phyloP scores from a whole-genome alignment of 768 basidiomycete genomes.

The Filobasidium floriforme region DNA sequence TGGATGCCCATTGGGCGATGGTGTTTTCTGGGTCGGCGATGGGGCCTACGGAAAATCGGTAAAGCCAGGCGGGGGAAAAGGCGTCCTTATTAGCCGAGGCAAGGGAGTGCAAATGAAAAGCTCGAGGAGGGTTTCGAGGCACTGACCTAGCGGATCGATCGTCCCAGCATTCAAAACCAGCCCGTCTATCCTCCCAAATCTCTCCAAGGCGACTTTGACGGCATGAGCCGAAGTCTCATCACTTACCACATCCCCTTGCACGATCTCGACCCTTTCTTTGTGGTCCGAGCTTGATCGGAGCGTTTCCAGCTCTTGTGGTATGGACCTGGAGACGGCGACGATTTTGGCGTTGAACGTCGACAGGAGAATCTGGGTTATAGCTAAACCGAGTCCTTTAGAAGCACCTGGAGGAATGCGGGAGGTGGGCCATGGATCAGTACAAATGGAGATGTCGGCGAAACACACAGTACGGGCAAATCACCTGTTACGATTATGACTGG shows the following conservation, averaged over 20 bases:
- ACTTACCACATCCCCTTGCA: constrained; percentile 57
- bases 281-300: constrained; percentile 40
- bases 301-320: neutral
- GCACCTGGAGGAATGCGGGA: constrained; percentile 63
- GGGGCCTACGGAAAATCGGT: constrained; percentile 27
- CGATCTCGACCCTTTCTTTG: constrained; percentile 49
- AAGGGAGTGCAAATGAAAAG: too few relatives aligned
- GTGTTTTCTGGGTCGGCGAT: constrained; percentile 25
- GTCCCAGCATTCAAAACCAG: constrained; percentile 79
- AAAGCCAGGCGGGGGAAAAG: constrained; percentile 48
- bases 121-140: too few relatives aligned
- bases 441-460: neutral
- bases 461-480: neutral
- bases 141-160: constrained; percentile 59
- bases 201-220: constrained; percentile 53
- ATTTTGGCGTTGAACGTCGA: constrained; percentile 60
- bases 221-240: constrained; percentile 46
- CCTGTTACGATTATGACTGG: constrained; percentile 10
- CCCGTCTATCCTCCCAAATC: constrained; percentile 62
- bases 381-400: constrained; percentile 70
- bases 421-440: neutral
- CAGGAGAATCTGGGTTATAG: constrained; percentile 62
- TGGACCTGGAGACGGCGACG: constrained; percentile 58
- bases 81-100: too few relatives aligned
- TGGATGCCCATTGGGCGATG: constrained; percentile 24